Conservation (phyloP, 2,329 filamentous ascomycete species). For the Meredithiella fracta region DNA sequence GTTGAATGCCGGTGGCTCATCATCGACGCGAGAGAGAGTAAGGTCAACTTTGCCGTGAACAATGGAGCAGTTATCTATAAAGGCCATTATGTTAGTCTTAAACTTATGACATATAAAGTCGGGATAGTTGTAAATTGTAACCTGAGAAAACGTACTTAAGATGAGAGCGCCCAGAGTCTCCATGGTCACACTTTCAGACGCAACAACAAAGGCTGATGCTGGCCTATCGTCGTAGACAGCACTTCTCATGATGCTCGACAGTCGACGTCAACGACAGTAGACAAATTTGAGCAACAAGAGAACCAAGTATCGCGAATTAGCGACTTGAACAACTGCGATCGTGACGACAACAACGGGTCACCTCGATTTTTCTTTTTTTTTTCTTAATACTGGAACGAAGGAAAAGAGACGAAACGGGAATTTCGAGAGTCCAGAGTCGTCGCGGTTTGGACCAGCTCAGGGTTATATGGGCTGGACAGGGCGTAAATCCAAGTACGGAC, state of each 20-base stretch:
- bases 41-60: neutral
- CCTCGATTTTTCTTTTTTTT: neutral
- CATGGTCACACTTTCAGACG: neutral
- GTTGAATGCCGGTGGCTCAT: neutral
- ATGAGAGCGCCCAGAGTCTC: neutral
- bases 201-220: neutral
- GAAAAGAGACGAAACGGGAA: neutral
- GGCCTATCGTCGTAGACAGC: neutral
- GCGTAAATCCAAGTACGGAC: neutral
- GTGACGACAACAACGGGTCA: neutral
- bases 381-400: neutral
- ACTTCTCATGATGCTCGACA: constrained; percentile 3
- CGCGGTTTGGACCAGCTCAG: neutral
- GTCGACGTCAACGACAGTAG: neutral
- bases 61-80: neutral
- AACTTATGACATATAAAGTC: neutral
- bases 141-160: neutral
- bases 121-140: neutral
- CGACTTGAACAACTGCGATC: neutral
- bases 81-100: neutral
- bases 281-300: neutral
- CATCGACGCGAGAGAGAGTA: neutral
- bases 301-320: neutral
- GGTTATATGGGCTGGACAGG: constrained; percentile 3
- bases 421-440: neutral